Evolutionary conservation across 2,329 filamentous ascomycete genomes (phyloP).

Genomic region (Colletotrichum echinochloae): DNA sequence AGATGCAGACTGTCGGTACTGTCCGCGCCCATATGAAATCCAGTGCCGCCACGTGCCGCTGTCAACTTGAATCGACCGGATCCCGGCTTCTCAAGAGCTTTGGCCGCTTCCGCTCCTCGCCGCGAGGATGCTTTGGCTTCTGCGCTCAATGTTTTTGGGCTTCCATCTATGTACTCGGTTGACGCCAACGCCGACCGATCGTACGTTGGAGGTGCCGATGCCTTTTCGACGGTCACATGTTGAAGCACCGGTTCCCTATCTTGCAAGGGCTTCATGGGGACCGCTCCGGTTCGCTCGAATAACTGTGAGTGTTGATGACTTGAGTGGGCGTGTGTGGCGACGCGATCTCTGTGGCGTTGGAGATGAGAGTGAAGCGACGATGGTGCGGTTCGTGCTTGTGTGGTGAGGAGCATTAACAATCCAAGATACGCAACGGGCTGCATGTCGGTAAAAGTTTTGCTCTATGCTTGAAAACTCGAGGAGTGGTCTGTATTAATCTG

Average conservation of each 20-base stretch:
- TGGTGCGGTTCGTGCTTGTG: slow-evolving; percentile 22
- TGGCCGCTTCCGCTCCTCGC: neutral
- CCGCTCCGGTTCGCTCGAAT: neutral
- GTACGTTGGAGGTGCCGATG: slow-evolving; percentile 1
- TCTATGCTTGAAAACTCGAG: neutral
- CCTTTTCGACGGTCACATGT: neutral
- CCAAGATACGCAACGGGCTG: slow-evolving; percentile 26
- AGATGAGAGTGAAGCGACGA: slow-evolving; percentile 34
- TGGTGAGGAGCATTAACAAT: slow-evolving; percentile 28
- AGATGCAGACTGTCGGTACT: slow-evolving; percentile 23
- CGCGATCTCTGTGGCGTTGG: slow-evolving; percentile 33
- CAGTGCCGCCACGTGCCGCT: neutral
- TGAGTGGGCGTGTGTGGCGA: slow-evolving; percentile 30
- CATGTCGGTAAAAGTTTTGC: slow-evolving; percentile 7
- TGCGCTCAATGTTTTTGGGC: neutral
- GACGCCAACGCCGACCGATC: neutral
- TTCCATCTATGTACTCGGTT: neutral
- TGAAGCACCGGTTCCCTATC: neutral
- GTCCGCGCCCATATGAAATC: neutral
- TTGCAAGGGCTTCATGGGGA: neutral
- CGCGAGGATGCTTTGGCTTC: neutral
- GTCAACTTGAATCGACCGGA: neutral
- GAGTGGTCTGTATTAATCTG: neutral
- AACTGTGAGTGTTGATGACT: slow-evolving; percentile 17
- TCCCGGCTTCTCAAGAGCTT: neutral